Evolutionary conservation across 2,329 filamentous ascomycete species (phyloP).

Genomic region (Torrubiellomyces zombiae): DNA sequence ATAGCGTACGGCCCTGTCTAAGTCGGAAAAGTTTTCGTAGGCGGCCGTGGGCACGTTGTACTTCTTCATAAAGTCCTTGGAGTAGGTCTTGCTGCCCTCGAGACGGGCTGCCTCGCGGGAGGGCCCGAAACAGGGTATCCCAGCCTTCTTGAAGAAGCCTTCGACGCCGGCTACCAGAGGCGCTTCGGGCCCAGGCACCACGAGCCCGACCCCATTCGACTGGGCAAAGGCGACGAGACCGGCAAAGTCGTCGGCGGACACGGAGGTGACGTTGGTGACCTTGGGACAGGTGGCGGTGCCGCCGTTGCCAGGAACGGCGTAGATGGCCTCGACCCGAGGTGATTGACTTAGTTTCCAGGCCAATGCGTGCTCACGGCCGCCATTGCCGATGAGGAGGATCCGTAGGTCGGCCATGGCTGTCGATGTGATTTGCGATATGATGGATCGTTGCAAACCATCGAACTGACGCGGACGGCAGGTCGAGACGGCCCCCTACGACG

Average conservation of each 20-base stretch:
- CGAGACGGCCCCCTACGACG: too few species aligned
- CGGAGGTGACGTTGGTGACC: conserved; percentile 50
- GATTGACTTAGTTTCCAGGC: conserved; percentile 90
- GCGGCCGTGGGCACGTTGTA: conserved; percentile 79
- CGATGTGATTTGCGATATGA: conserved; percentile 1
- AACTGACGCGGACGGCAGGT: too few species aligned
- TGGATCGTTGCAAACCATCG: too few species aligned
- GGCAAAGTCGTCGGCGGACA: conserved; percentile 63
- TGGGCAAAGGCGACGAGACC: conserved; percentile 60
- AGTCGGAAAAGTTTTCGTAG: conserved; percentile 77
- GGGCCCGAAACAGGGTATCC: conserved; percentile 74
- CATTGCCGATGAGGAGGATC: conserved; percentile 80
- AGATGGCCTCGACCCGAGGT: conserved; percentile 58
- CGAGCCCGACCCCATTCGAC: conserved; percentile 58
- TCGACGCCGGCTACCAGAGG: conserved; percentile 87
- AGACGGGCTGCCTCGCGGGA: conserved; percentile 69
- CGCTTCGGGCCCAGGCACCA: conserved; percentile 81
- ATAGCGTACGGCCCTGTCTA: conserved; percentile 55
- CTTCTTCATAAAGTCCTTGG: conserved; percentile 93
- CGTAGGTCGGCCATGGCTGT: conserved; percentile 32
- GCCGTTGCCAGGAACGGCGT: conserved; percentile 64
- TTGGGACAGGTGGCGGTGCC: conserved; percentile 61
- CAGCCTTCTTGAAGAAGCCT: conserved; percentile 57
- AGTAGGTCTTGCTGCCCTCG: conserved; percentile 94
- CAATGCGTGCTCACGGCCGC: conserved; percentile 84